phyloP scores from a whole-genome alignment of 2,329 filamentous ascomycete genomes.

The Scedosporium aurantiacum region DNA sequence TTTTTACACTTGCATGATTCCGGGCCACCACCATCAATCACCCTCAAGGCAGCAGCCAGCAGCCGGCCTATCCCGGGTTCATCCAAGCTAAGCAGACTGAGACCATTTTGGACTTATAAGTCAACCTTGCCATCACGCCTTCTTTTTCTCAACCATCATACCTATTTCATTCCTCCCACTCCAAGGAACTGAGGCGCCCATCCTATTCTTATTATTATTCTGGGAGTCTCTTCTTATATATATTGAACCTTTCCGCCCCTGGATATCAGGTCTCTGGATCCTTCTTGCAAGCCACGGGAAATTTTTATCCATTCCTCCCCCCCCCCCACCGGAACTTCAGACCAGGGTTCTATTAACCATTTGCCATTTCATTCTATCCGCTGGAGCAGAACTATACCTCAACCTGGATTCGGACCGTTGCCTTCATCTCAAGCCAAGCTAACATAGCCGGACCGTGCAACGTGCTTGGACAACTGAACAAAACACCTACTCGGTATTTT shows the following conservation, averaged over 20 bases:
- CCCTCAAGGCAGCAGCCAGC: not conserved
- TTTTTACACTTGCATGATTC: constrained; percentile 1
- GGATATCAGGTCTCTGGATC: not conserved
- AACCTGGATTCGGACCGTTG: too few species aligned
- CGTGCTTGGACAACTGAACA: too few species aligned
- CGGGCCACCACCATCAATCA: not conserved
- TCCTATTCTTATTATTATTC: not conserved
- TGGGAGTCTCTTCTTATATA: not conserved
- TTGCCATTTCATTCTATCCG: too few species aligned
- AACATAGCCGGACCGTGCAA: too few species aligned
- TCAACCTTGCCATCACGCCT: not conserved
- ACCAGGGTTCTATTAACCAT: too few species aligned
- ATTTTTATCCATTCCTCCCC: not conserved
- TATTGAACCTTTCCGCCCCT: not conserved
- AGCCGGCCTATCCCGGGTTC: not conserved
- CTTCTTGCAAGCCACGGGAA: not conserved
- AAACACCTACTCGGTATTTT: too few species aligned
- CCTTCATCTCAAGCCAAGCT: too few species aligned
- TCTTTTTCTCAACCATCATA: not conserved
- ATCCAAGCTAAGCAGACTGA: not conserved
- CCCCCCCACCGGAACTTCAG: not conserved
- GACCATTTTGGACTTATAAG: not conserved
- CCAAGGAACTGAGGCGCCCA: not conserved
- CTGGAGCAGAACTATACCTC: too few species aligned
- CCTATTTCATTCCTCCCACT: not conserved